Conservation (phyloP, 2,329 filamentous ascomycete species). For the Akanthomyces muscarius region DNA sequence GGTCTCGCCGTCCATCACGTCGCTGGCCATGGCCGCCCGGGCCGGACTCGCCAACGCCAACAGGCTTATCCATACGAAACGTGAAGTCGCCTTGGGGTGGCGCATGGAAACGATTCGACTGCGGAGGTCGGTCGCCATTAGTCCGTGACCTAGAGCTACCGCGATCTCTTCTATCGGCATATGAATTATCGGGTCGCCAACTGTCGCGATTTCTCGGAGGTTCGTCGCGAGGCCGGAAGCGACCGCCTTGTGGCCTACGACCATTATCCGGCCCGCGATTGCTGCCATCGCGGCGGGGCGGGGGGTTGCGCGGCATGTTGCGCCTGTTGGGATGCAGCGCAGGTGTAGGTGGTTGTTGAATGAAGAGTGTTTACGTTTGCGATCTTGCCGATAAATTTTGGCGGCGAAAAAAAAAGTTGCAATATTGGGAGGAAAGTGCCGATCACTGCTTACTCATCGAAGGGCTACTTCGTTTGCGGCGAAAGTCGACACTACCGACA, state of each 20-base stretch:
- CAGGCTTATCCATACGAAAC: slow-evolving; percentile 50
- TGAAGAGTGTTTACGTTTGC: background rate
- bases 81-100: slow-evolving; percentile 50
- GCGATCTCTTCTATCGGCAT: slow-evolving; percentile 2
- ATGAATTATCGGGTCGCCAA: slow-evolving; percentile 16
- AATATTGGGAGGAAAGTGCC: background rate
- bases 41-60: slow-evolving; percentile 40
- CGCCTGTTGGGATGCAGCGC: background rate
- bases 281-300: slow-evolving; percentile 12
- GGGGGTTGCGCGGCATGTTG: slow-evolving; percentile 15
- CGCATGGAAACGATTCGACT: slow-evolving; percentile 28
- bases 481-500: background rate
- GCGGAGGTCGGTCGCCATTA: background rate
- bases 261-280: background rate
- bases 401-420: slow-evolving; percentile 5
- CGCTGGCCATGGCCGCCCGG: slow-evolving; percentile 19
- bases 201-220: slow-evolving; percentile 13
- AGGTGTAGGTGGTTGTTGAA: background rate
- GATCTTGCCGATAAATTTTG: background rate
- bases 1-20: slow-evolving; percentile 23
- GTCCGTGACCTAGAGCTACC: background rate
- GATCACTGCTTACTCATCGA: slow-evolving; percentile 15
- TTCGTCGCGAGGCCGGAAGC: slow-evolving; percentile 9
- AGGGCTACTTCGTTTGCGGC: background rate
- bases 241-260: slow-evolving; percentile 4